These are phyloP conservation scores for Cercospora sojina DNA, from an alignment of 2,329 filamentous ascomycete genomes.

Conservation along the genomic window DNA sequence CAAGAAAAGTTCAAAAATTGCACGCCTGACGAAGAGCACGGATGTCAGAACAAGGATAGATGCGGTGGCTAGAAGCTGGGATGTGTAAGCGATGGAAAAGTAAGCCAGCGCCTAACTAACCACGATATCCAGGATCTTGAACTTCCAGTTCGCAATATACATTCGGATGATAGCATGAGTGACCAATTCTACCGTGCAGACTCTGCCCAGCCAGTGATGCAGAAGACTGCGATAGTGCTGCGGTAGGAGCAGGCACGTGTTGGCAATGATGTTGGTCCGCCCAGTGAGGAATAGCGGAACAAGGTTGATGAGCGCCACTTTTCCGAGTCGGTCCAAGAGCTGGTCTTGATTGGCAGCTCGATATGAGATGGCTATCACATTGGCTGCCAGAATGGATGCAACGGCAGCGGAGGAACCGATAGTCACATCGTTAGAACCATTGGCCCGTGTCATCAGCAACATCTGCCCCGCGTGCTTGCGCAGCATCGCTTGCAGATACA, in stretches of 20 bases:
- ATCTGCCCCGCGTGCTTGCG: neutral
- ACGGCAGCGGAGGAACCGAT: neutral
- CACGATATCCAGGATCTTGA: neutral
- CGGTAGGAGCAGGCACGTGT: neutral
- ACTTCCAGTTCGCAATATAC: neutral
- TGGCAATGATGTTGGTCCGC: slow-evolving; percentile 3
- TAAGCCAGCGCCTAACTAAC: neutral
- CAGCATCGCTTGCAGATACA: neutral
- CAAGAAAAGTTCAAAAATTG: slow-evolving; percentile 15
- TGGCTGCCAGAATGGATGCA: neutral
- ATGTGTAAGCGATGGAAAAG: neutral
- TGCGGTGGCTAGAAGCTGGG: neutral
- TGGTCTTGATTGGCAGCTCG: neutral
- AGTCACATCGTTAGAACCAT: neutral
- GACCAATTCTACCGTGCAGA: neutral
- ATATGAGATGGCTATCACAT: neutral
- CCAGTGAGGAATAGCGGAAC: slow-evolving; percentile 13
- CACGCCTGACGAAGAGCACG: slow-evolving; percentile 8
- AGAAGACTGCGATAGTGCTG: neutral
- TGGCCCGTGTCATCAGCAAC: neutral
- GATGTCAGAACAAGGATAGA: slow-evolving; percentile 4
- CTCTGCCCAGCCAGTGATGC: slow-evolving; percentile 14
- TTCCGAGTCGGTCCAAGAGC: neutral
- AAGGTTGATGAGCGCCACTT: slow-evolving; percentile 12
- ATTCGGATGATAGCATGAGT: neutral